Conservation (phyloP, 1,284 basidiomycete species). For the Neonothopanus nambi region DNA sequence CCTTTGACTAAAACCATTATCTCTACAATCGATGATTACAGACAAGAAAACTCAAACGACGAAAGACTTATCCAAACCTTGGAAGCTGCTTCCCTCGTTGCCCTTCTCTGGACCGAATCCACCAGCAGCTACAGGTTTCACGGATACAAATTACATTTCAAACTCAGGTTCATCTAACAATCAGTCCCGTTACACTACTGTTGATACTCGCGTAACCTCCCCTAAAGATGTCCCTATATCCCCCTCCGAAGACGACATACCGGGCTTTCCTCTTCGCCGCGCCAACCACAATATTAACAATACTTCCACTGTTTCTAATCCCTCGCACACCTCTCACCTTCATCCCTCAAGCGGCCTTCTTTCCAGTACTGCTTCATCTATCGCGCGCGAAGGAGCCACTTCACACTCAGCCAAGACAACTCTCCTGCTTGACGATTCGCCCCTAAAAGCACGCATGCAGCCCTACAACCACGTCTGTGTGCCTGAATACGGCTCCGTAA, state of each 20-base stretch:
- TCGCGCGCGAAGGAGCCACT: conserved; percentile 9
- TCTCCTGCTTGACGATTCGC: conserved; percentile 70
- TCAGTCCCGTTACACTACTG: no score
- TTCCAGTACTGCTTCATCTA: not conserved
- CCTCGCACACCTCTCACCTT: not conserved
- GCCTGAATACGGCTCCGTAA: conserved; percentile 47
- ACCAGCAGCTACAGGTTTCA: no score
- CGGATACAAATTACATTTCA: no score
- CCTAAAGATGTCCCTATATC: no score
- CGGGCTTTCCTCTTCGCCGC: conserved; percentile 23
- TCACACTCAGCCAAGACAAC: conserved; percentile 59
- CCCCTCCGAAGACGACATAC: no score
- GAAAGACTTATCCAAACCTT: conserved; percentile 67
- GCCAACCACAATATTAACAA: no score
- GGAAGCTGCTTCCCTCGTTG: conserved; percentile 34
- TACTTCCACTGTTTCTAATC: not conserved
- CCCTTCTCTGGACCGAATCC: not conserved
- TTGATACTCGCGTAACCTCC: no score
- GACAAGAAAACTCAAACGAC: conserved; percentile 54
- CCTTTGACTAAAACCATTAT: not conserved
- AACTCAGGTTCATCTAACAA: no score
- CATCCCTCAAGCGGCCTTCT: not conserved
- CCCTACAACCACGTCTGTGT: conserved; percentile 67
- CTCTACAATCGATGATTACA: conserved; percentile 19
- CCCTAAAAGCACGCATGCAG: conserved; percentile 63